A percentile compares a stretch with the other conserved stretches of the same genome.
Conservation (phyloP, 305 asterid genomes). For the Solanum hybrid region DNA sequence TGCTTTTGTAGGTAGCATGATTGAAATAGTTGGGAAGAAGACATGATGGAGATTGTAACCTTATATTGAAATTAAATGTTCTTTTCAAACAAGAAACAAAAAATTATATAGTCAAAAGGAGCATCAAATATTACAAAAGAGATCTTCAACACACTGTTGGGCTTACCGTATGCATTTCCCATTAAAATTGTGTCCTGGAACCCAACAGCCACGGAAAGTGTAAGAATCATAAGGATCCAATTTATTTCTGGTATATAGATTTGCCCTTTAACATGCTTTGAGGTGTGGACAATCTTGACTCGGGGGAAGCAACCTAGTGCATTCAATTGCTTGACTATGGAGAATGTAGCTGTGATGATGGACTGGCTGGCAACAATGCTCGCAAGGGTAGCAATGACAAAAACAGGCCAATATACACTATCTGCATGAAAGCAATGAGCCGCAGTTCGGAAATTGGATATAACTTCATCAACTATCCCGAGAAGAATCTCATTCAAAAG, state of each 20-base stretch:
- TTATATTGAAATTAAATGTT: background rate
- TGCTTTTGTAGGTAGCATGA: background rate
- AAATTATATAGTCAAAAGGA: background rate
- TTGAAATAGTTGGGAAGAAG: background rate
- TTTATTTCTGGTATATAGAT: constrained; percentile 74
- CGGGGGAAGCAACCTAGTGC: constrained; percentile 68
- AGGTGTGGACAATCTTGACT: constrained; percentile 76
- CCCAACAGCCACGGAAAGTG: constrained; percentile 67
- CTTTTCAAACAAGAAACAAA: background rate
- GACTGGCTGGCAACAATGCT: constrained; percentile 62
- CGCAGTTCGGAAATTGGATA: background rate
- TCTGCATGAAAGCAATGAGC: constrained; percentile 35
- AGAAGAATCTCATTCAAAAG: background rate
- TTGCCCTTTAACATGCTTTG: constrained; percentile 63
- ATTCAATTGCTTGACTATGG: constrained; percentile 54
- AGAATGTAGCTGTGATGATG: constrained; percentile 62
- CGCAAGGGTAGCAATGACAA: constrained; percentile 54
- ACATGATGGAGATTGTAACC: background rate
- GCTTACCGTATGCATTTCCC: constrained; percentile 91
- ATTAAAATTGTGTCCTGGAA: constrained; percentile 43
- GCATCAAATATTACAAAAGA: background rate
- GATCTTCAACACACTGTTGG: background rate
- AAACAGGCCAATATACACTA: constrained; percentile 54
- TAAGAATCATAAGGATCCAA: constrained; percentile 79
- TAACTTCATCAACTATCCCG: background rate